Conservation (phyloP, 208 protist genomes). For the Spongospora subterranea region DNA sequence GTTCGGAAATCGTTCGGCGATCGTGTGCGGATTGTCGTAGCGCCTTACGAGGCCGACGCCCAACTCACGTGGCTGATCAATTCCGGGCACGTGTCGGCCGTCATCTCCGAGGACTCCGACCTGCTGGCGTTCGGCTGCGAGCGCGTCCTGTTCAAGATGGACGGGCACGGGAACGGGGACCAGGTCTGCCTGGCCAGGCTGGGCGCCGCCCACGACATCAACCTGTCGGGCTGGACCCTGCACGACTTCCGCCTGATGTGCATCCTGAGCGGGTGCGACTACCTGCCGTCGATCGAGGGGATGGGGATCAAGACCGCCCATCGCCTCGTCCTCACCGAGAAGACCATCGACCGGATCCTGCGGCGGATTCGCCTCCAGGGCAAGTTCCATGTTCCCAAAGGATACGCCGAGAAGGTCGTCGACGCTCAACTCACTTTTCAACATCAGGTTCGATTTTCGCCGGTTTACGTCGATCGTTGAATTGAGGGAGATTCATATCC, state of each 20-base stretch:
- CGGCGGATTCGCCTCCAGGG: slow-evolving; percentile 6
- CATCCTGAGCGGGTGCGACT: slow-evolving; percentile 96
- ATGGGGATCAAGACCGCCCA: slow-evolving; percentile 92
- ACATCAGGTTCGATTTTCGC: slow-evolving; percentile 56
- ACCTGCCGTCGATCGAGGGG: slow-evolving; percentile 84
- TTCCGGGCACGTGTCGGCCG: slow-evolving; percentile 84
- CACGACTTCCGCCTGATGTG: slow-evolving; percentile 73
- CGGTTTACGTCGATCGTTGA: background rate
- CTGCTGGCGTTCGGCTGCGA: slow-evolving; percentile 89
- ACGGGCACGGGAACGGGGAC: slow-evolving; percentile 54
- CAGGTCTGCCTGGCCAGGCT: slow-evolving; percentile 37
- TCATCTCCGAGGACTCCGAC: slow-evolving; percentile 97
- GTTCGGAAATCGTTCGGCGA: slow-evolving; percentile 24
- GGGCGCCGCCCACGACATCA: background rate
- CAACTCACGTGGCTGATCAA: slow-evolving; percentile 93
- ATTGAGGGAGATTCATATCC: background rate
- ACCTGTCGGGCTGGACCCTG: slow-evolving; percentile 21
- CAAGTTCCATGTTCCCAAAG: background rate
- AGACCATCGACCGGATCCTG: slow-evolving; percentile 47
- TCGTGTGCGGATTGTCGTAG: slow-evolving; percentile 77
- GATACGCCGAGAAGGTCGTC: slow-evolving; percentile 46
- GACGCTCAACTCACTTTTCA: slow-evolving; percentile 51
- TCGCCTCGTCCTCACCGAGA: slow-evolving; percentile 73
- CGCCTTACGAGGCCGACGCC: slow-evolving; percentile 99
- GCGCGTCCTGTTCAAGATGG: slow-evolving; percentile 65